Evolutionary conservation across 192 early-diverging fungal genomes (phyloP).

Genomic region (Dissophora ornata): DNA sequence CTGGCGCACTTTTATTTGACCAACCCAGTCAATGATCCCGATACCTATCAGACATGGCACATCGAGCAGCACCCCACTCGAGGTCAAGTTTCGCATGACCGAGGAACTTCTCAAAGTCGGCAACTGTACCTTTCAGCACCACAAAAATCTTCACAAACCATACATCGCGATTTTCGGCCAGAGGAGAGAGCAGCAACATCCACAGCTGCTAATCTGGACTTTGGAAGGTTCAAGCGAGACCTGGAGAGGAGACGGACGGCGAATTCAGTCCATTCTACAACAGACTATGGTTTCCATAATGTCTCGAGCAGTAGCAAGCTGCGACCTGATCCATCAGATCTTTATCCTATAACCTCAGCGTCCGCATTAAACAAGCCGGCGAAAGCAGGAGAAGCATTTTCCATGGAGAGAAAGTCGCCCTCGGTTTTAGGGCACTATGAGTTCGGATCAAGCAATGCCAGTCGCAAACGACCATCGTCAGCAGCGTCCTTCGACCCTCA

Average conservation of each 20-base stretch:
- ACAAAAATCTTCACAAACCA: too few species aligned
- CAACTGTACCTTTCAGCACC: background rate
- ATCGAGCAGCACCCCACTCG: background rate
- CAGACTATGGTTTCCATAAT: background rate
- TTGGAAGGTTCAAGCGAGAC: constrained; percentile 43
- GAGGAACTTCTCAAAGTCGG: too few species aligned
- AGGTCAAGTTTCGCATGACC: too few species aligned
- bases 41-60: background rate
- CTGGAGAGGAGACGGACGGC: constrained; percentile 25
- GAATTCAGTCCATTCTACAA: background rate
- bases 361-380: constrained; percentile 4
- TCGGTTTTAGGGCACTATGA: background rate
- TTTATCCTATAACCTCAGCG: background rate
- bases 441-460: constrained; percentile 5
- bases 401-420: background rate
- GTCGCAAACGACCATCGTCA: constrained; percentile 24
- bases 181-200: background rate
- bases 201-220: constrained; percentile 22
- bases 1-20: constrained; percentile 33
- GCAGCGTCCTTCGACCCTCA: background rate
- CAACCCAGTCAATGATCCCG: background rate
- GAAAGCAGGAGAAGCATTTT: background rate
- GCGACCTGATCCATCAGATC: background rate
- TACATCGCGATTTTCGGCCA: background rate
- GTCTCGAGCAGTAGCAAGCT: background rate